A percentile compares a stretch with the other conserved stretches of the same genome.
These are phyloP conservation scores for Candida patagonica DNA, from an alignment of 805 yeast species.

Conservation along the genomic window DNA sequence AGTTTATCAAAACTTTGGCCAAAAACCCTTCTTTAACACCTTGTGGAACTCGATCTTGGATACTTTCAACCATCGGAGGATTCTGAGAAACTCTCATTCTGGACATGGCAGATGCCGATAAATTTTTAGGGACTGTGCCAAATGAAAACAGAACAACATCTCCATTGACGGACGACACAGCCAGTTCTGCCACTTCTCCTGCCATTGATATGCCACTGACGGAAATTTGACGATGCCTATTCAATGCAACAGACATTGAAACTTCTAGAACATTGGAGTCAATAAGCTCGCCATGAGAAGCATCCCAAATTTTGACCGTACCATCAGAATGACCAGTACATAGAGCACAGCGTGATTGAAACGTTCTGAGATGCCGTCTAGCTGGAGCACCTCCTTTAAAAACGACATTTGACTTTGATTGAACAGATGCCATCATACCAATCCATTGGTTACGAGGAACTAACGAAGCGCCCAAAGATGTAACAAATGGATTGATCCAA, in stretches of 20 bases:
- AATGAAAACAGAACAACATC: constrained; percentile 69
- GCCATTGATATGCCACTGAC: constrained; percentile 63
- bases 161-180: constrained; percentile 59
- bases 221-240: constrained; percentile 32
- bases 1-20: constrained; percentile 42
- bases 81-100: constrained; percentile 4
- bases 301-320: constrained; percentile 69
- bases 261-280: constrained; percentile 52
- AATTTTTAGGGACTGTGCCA: constrained; percentile 39
- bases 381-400: constrained; percentile 76
- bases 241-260: constrained; percentile 42
- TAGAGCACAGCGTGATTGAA: constrained; percentile 47
- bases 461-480: constrained; percentile 44
- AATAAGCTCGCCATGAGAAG: constrained; percentile 63
- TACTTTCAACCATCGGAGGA: constrained; percentile 28
- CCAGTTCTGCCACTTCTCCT: constrained; percentile 64
- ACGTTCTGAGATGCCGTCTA: constrained; percentile 37
- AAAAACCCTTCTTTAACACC: constrained; percentile 50
- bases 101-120: constrained; percentile 18
- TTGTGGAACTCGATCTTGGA: constrained; percentile 45
- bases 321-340: constrained; percentile 84
- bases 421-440: constrained; percentile 58
- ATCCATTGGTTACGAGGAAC: constrained; percentile 65
- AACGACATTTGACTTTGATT: constrained; percentile 32
- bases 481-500: constrained; percentile 67